Base-by-base conservation (phyloP, 306 rosid species). In the Potentilla sterilis region DNA sequence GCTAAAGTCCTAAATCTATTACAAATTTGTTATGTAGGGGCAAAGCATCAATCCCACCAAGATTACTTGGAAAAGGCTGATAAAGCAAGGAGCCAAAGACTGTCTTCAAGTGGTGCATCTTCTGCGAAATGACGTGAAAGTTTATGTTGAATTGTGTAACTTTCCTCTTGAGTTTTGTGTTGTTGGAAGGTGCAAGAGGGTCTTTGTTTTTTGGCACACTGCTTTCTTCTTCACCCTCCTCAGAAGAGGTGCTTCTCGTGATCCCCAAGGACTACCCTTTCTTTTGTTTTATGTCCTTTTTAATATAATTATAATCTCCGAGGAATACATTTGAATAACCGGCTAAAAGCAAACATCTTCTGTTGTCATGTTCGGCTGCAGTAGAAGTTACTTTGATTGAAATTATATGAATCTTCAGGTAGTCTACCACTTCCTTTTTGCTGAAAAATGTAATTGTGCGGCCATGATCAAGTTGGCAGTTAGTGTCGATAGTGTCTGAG, bases 61-160 rank as follows among this genome's bases (percentile, higher is more conserved):
- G 99, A 95, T 82, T 95, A 95, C 86, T 62, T 92, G 83, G 99
- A 92, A 80, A 90, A 22, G 52, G 97, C 97, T 37, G 99, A 95
- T 79, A 95, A 95, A 88, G 97, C 97, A 57, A 90, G 98, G 76
- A 90, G 93, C 83, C 86, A 90, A 81, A 85, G 99, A 84, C 96
- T 95, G 62, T 92, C 96, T 46, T 92, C 96, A 19, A 74, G 86
- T 82, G 78, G 86, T 81, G 77, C 93, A 70, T 84, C 92, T 52
- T 75, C 96, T 57, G 83, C 91, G 72, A 85, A 92, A 74, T 95
- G 87, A 94, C 75, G 71, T 75, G 32, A 52, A 68, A 75, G 75
- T 48, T 57, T 83, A 37, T 78, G 64, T 70, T 75, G 7, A 38
- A 52, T 66, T 65, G 67, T 49, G 24, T 69, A 71, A 41, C 79